phyloP scores from a whole-genome alignment of 768 basidiomycete species.

The Exsudoporus frostii region DNA sequence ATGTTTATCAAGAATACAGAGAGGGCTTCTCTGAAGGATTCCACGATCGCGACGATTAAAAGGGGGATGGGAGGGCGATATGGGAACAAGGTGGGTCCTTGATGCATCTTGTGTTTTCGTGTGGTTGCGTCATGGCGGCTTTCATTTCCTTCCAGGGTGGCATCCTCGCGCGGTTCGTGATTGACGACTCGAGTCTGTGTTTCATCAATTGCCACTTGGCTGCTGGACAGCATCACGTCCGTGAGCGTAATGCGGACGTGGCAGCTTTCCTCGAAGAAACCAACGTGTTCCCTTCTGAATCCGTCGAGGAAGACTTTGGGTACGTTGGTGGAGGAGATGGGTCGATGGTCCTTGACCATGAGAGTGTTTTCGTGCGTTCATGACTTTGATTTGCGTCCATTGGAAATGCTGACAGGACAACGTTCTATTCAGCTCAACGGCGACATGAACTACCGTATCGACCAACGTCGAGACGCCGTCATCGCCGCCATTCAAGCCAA shows the following conservation, averaged over 20 bases:
- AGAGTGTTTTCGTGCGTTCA: constrained; percentile 73
- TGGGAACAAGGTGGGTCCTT: constrained; percentile 79
- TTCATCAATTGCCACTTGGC: constrained; percentile 97
- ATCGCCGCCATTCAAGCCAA: constrained; percentile 64
- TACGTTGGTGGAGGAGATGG: constrained; percentile 93
- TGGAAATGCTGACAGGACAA: background rate
- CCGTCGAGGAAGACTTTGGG: constrained; percentile 54
- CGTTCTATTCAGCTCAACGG: constrained; percentile 63
- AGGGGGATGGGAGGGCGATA: constrained; percentile 90
- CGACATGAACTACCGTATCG: constrained; percentile 97
- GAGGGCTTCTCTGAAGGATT: constrained; percentile 56
- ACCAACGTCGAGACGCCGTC: constrained; percentile 84
- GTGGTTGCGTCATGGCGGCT: background rate
- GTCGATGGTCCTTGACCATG: constrained; percentile 90
- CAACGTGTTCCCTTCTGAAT: constrained; percentile 53
- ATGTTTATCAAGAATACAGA: constrained; percentile 72
- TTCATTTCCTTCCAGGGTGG: constrained; percentile 60
- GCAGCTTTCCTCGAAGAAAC: constrained; percentile 85
- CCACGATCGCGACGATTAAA: constrained; percentile 80
- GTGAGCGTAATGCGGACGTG: constrained; percentile 83
- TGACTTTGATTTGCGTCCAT: background rate
- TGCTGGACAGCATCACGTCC: constrained; percentile 84
- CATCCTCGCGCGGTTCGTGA: constrained; percentile 82
- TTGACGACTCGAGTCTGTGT: constrained; percentile 92
- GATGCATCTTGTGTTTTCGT: background rate